These are phyloP conservation scores for Helichrysum umbraculigerum DNA, from an alignment of 129 eudicot genomes.

Conservation along the genomic window DNA sequence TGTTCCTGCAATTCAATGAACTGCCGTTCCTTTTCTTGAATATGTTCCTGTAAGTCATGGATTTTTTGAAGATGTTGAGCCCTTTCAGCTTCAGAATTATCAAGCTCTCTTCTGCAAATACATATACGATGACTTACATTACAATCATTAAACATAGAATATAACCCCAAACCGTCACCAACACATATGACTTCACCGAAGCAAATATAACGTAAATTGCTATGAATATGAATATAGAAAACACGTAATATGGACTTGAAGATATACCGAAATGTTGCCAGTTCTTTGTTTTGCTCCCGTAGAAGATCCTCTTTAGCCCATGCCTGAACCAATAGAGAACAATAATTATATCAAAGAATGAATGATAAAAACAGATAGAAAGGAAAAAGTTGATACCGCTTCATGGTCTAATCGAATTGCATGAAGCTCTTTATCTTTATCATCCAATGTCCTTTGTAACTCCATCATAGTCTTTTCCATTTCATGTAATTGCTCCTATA, in stretches of 20 bases:
- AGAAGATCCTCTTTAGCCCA: slow-evolving; percentile 99
- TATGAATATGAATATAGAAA: not conserved
- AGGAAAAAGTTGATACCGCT: slow-evolving; percentile 46
- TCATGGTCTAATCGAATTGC: slow-evolving; percentile 76
- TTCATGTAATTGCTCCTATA: slow-evolving; percentile 77
- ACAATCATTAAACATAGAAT: slow-evolving; percentile 14
- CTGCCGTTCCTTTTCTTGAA: slow-evolving; percentile 83
- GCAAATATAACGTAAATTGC: not conserved
- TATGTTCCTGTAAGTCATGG: slow-evolving; percentile 87
- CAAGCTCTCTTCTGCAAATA: slow-evolving; percentile 79
- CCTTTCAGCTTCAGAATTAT: slow-evolving; percentile 87
- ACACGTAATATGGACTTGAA: not conserved
- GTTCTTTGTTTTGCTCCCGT: slow-evolving; percentile 82
- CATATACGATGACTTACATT: not conserved
- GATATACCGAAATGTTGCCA: slow-evolving; percentile 62
- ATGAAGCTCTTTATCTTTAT: slow-evolving; percentile 76
- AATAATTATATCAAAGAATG: not conserved
- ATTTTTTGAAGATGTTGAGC: slow-evolving; percentile 80
- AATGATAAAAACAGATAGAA: not conserved
- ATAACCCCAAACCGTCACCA: not conserved
- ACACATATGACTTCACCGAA: not conserved
- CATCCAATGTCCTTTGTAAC: slow-evolving; percentile 78
- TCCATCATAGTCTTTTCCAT: slow-evolving; percentile 69
- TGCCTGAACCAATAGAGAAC: slow-evolving; percentile 47
- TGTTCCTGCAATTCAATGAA: slow-evolving; percentile 87